These are phyloP conservation scores for Deinandra increscens DNA, from an alignment of 129 eudicot genomes.

Conservation along the genomic window DNA sequence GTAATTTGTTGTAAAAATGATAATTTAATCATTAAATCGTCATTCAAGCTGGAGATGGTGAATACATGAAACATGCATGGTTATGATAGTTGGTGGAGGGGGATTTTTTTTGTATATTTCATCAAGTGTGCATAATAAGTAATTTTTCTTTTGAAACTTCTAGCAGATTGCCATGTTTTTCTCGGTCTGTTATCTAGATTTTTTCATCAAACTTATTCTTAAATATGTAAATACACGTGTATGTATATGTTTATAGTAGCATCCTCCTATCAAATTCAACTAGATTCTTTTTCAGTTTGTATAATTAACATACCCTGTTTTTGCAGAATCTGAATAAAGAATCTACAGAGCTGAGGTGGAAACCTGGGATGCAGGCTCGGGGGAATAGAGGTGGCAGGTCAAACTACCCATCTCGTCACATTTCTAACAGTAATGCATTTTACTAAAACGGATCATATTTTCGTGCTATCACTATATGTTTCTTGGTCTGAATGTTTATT, in stretches of 20 bases:
- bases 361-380: conserved; percentile 57
- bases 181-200: no score
- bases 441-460: neutral
- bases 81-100: neutral
- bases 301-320: neutral
- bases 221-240: neutral
- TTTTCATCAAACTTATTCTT: no score
- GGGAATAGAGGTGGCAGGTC: conserved; percentile 57
- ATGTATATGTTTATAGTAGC: conserved; percentile 1
- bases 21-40: neutral
- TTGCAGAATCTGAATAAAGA: conserved; percentile 60
- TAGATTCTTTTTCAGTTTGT: neutral
- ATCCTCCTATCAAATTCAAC: neutral
- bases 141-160: no score
- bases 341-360: conserved; percentile 56
- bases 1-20: neutral
- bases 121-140: neutral
- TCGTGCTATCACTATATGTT: neutral
- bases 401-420: conserved; percentile 43
- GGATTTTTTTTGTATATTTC: no score
- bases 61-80: neutral
- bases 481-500: neutral
- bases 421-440: conserved; percentile 43
- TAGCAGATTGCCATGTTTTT: no score
- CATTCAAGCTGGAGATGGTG: neutral